Percentiles rank a stretch among this genome's conserved stretches.
These are phyloP conservation scores for Mycena latifolia DNA, from an alignment of 768 basidiomycete genomes.

Conservation along the genomic window DNA sequence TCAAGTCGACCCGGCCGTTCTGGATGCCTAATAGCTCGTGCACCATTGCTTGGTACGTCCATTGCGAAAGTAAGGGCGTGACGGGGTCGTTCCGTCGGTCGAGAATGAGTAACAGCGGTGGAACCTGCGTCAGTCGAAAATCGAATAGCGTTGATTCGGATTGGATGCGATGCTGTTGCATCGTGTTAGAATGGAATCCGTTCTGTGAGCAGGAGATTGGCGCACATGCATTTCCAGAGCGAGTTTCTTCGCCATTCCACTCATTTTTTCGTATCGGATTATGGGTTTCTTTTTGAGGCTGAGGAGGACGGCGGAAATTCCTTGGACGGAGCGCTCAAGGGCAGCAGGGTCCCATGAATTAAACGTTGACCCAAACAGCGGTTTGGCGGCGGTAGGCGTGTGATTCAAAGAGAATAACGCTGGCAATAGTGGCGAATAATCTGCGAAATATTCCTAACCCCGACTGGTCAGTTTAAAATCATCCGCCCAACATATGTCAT, in stretches of 20 bases:
- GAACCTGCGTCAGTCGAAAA: slow-evolving; percentile 89
- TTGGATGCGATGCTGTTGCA: slow-evolving; percentile 79
- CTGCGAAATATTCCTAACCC: slow-evolving; percentile 94
- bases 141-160: slow-evolving; percentile 89
- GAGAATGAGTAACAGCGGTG: slow-evolving; percentile 91
- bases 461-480: neutral
- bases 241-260: slow-evolving; percentile 90
- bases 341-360: slow-evolving; percentile 82
- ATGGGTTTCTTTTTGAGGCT: slow-evolving; percentile 97
- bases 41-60: slow-evolving; percentile 99
- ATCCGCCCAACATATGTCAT: slow-evolving; percentile 30
- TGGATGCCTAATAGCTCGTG: slow-evolving; percentile 95
- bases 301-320: slow-evolving; percentile 86
- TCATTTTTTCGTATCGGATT: slow-evolving; percentile 95
- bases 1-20: slow-evolving; percentile 92
- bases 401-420: slow-evolving; percentile 91
- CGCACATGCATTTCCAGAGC: slow-evolving; percentile 87
- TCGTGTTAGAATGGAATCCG: slow-evolving; percentile 2
- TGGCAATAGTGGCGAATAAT: slow-evolving; percentile 90
- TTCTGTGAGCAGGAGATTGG: neutral
- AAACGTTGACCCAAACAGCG: slow-evolving; percentile 80
- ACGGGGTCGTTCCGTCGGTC: slow-evolving; percentile 98
- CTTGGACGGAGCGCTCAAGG: slow-evolving; percentile 83
- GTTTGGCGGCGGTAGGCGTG: slow-evolving; percentile 68
- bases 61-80: slow-evolving; percentile 95